Conservation (phyloP, 2,329 filamentous ascomycete species). For the Calonectria pseudoreteaudii region DNA sequence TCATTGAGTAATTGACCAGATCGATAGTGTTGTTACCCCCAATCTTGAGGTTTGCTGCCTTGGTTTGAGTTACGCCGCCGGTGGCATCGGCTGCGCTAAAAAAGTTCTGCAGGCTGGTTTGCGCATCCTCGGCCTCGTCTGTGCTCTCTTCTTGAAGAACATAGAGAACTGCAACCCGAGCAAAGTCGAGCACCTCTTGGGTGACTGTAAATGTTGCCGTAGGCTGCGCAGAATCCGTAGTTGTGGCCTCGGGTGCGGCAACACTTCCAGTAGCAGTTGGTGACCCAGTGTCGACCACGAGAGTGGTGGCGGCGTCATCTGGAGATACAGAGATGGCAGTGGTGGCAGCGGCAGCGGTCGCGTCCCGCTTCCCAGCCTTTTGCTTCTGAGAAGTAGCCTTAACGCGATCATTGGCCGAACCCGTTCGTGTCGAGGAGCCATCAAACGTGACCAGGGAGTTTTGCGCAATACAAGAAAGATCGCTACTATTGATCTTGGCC, state of each 20-base stretch:
- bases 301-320: conserved; percentile 30
- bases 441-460: conserved; percentile 91
- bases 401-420: conserved; percentile 43
- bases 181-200: conserved; percentile 71
- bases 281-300: conserved; percentile 38
- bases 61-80: conserved; percentile 46
- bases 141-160: conserved; percentile 68
- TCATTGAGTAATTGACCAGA: conserved; percentile 60
- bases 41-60: conserved; percentile 57
- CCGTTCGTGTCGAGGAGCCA: conserved; percentile 59
- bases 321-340: conserved; percentile 35
- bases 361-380: conserved; percentile 20
- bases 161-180: conserved; percentile 70
- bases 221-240: conserved; percentile 25
- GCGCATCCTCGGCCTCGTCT: conserved; percentile 64
- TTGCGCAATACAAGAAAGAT: conserved; percentile 84
- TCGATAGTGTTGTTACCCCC: conserved; percentile 61
- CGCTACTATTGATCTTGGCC: conserved; percentile 78
- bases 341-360: conserved; percentile 22
- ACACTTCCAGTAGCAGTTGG: conserved; percentile 29
- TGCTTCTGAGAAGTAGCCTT: conserved; percentile 34
- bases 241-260: conserved; percentile 20
- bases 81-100: conserved; percentile 57
- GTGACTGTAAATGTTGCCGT: conserved; percentile 59
- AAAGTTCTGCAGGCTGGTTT: conserved; percentile 65